phyloP scores from a whole-genome alignment of 176 grass and related monocot species.

The Aechmea fasciata region DNA sequence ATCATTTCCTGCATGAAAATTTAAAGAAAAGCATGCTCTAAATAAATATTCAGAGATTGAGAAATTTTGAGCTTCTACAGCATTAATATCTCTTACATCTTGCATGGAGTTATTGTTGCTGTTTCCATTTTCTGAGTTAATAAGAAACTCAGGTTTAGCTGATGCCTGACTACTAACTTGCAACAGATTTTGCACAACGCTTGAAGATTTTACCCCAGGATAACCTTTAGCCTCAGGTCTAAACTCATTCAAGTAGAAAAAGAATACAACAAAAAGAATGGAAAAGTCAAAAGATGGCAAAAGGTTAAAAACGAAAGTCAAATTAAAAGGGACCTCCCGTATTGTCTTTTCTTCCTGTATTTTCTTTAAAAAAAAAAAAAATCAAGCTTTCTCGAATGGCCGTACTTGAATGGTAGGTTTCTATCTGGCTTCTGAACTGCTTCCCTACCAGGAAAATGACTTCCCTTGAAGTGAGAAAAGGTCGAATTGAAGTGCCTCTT shows the following conservation, averaged over 20 bases:
- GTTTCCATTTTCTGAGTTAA: slow-evolving; percentile 23
- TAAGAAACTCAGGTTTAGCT: slow-evolving; percentile 30
- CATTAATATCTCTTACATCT: slow-evolving; percentile 26
- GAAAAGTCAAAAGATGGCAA: no score
- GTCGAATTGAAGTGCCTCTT: slow-evolving; percentile 34
- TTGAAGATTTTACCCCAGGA: slow-evolving; percentile 19
- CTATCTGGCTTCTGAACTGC: slow-evolving; percentile 23
- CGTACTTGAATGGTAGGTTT: background rate
- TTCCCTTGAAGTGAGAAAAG: slow-evolving; percentile 20
- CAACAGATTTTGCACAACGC: background rate
- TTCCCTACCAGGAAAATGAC: slow-evolving; percentile 29
- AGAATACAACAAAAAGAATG: no score
- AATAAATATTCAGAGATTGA: background rate
- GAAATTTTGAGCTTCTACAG: background rate
- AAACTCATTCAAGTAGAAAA: slow-evolving; percentile 16
- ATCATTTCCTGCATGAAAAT: slow-evolving; percentile 47
- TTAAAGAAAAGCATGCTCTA: background rate
- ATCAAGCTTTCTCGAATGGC: no score
- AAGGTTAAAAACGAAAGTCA: no score
- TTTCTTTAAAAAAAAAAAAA: no score
- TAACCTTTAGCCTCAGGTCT: slow-evolving; percentile 24
- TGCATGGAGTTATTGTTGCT: slow-evolving; percentile 34
- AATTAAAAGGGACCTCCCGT: no score
- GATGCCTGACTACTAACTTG: slow-evolving; percentile 25
- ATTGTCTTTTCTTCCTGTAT: no score